Base-by-base conservation (phyloP, 768 basidiomycete genomes). In the Tricholoma sp. region DNA sequence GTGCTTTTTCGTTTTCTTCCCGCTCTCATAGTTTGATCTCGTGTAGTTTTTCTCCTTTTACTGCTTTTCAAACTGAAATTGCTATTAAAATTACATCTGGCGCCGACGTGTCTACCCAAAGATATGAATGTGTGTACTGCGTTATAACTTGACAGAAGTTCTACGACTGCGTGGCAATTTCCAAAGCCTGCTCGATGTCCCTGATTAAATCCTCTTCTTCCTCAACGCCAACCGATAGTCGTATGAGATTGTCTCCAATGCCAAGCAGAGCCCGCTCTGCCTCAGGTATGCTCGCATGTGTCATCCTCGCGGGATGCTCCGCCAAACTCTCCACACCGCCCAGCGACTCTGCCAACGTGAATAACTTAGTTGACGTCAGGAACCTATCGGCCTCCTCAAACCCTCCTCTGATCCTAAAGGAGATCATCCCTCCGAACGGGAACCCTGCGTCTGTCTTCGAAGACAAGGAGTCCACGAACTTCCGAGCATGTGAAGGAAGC, bases 251-350 rank as follows among this genome's bases (percentile, higher is more conserved):
- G 17, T 86, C 86, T 4, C 82, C 83, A 58, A 98, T 92, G 1
- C 95, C 94, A 29, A 94, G 72, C 12, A 72, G 51, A 29, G 75
- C 81, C 10, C 92, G 75, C 69, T 91, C 88, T 1, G 70, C 82
- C 24, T 79, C 77, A 0, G 91, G 86, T 49, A 92, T 83, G 50
- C 81, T 81, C 1, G 82, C 86, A 68, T 97, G 95, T 7, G 93
- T 96, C 94, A 97, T 97, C 71, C 77, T 75, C 44, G 86, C 84
- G 0, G 94, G 95, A 45, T 89, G 78, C 69, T 98, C 94, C 0
- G 90, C 89, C 33, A 98, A 72, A 68, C 85, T 88, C 79, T 98
- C 96, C 5, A 97, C 91, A 0, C 94, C 96, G 1, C 96, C 96
- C 4, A 98, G 72, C 24, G 83, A 86, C 79, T 95, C 94, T 0